A percentile compares a stretch with the other conserved stretches of the same genome.
Conservation (phyloP, 148 eudicot species). For the Vaccinium darrowii region DNA sequence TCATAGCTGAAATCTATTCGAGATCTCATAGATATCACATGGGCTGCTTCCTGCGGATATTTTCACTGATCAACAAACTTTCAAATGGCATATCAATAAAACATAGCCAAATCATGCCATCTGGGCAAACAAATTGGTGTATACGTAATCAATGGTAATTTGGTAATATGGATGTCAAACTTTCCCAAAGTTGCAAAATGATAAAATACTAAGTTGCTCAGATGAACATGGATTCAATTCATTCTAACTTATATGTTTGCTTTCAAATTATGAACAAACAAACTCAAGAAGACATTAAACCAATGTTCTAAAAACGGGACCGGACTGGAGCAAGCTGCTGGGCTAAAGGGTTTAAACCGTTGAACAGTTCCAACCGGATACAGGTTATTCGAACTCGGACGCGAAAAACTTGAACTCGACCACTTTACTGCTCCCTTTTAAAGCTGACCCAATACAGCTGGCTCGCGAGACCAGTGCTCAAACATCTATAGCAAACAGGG, state of each 20-base stretch:
- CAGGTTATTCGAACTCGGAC: background rate
- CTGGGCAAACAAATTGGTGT: background rate
- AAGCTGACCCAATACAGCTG: background rate
- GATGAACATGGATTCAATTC: background rate
- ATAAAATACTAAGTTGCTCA: background rate
- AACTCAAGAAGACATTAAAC: background rate
- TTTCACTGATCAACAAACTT: background rate
- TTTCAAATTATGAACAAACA: background rate
- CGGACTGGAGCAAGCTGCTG: too few relatives aligned
- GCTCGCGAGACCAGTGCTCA: background rate
- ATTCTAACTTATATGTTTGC: too few relatives aligned
- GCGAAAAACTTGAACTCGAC: background rate
- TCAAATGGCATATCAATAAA: background rate
- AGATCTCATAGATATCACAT: background rate
- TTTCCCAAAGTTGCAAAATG: background rate
- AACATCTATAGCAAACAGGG: background rate
- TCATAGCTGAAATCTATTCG: background rate
- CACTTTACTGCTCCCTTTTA: background rate
- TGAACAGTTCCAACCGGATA: background rate
- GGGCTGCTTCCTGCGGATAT: background rate
- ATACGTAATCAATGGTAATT: too few relatives aligned
- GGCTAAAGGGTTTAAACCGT: background rate
- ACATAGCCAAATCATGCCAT: background rate
- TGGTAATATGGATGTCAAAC: background rate
- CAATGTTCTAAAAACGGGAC: too few relatives aligned